Conservation (phyloP, 495 filamentous ascomycete species). For the Penicilliopsis zonata region DNA sequence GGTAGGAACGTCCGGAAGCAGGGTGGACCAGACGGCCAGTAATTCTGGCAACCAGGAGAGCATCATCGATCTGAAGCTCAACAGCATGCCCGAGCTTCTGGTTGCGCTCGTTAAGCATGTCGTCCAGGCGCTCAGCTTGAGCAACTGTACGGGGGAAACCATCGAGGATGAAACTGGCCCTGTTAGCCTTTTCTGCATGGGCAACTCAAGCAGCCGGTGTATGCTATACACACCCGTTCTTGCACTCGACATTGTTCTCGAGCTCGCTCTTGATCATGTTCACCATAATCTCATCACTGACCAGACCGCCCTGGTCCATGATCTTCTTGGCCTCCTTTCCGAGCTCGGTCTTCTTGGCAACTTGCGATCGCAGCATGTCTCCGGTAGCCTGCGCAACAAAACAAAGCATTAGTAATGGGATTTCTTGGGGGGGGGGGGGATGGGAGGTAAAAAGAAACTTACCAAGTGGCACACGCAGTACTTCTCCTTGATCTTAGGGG, state of each 20-base stretch:
- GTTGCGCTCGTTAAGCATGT: conserved; percentile 63
- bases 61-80: conserved; percentile 94
- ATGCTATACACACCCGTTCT: conserved; percentile 56
- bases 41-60: conserved; percentile 86
- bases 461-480: conserved; percentile 95
- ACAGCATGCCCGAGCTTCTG: conserved; percentile 85
- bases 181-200: too few species aligned
- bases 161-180: conserved; percentile 86
- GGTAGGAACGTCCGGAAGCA: conserved; percentile 90
- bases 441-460: conserved; percentile 22
- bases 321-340: conserved; percentile 99
- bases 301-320: conserved; percentile 95
- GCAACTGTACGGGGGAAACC: conserved; percentile 95
- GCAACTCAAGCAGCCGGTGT: too few species aligned
- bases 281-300: conserved; percentile 98
- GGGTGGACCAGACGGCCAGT: conserved; percentile 94
- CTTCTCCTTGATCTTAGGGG: conserved; percentile 93
- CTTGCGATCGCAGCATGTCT: conserved; percentile 98
- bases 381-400: conserved; percentile 66
- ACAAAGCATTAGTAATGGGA: conserved; percentile 4
- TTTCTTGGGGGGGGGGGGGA: conserved; percentile 1
- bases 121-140: conserved; percentile 88
- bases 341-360: conserved; percentile 92
- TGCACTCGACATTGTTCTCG: conserved; percentile 87
- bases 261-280: conserved; percentile 98